These are phyloP conservation scores for Aspergillus spinulosporus DNA, from an alignment of 2,329 filamentous ascomycete genomes.

Conservation along the genomic window DNA sequence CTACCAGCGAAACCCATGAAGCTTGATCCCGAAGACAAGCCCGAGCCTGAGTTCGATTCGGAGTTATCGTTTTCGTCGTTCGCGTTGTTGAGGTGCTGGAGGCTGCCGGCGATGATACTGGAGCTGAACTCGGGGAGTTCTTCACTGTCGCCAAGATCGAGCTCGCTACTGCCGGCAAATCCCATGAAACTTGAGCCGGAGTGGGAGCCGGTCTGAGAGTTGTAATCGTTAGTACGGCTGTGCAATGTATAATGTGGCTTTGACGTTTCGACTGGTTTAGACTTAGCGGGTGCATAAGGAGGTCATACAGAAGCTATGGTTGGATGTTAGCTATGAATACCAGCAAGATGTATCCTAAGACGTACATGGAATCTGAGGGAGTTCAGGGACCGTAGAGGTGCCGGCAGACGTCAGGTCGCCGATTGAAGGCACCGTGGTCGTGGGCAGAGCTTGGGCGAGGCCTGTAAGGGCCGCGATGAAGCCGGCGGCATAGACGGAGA, in stretches of 20 bases:
- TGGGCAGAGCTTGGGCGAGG: constrained; percentile 1
- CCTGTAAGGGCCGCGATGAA: background rate
- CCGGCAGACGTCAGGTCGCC: background rate
- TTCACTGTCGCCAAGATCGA: background rate
- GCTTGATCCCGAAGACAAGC: background rate
- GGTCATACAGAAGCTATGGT: background rate
- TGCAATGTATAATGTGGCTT: background rate
- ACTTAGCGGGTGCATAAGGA: background rate
- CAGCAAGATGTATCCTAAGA: background rate
- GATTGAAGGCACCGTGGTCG: background rate
- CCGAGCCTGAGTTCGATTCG: background rate
- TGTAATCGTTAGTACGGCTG: background rate
- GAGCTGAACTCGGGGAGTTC: background rate
- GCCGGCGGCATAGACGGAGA: background rate
- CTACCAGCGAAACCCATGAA: background rate
- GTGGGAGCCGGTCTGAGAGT: background rate
- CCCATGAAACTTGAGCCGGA: constrained; percentile 9
- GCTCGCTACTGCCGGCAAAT: background rate
- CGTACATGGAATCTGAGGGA: background rate
- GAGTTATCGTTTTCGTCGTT: too few relatives aligned
- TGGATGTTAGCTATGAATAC: background rate
- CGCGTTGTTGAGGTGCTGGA: too few relatives aligned
- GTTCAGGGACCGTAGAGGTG: background rate
- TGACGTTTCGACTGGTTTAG: too few relatives aligned
- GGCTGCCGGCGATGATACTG: too few relatives aligned